These are phyloP conservation scores for Pyrrhoderma lamaoense DNA, from an alignment of 1,284 basidiomycete species.

Conservation along the genomic window DNA sequence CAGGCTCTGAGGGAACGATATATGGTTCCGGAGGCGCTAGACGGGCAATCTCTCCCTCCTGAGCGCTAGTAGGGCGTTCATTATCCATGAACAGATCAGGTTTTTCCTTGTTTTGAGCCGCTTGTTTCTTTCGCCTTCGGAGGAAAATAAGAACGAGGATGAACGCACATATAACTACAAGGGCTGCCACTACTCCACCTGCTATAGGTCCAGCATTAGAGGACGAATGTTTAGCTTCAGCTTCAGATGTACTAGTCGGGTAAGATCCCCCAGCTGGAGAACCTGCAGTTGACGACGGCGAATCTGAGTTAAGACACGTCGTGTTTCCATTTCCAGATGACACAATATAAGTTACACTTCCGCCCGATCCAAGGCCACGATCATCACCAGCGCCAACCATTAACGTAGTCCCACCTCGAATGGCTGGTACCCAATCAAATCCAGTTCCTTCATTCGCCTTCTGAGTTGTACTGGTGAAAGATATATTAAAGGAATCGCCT, in stretches of 20 bases:
- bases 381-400: slow-evolving; percentile 59
- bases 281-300: slow-evolving; percentile 70
- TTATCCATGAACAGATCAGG: slow-evolving; percentile 57
- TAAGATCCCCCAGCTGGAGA: slow-evolving; percentile 68
- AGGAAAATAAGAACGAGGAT: slow-evolving; percentile 44
- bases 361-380: slow-evolving; percentile 59
- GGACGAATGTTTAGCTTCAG: slow-evolving; percentile 21
- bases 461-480: slow-evolving; percentile 37
- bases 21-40: slow-evolving; percentile 38
- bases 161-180: slow-evolving; percentile 39
- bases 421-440: slow-evolving; percentile 59
- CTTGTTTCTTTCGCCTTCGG: slow-evolving; percentile 38
- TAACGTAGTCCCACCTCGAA: slow-evolving; percentile 57
- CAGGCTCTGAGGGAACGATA: slow-evolving; percentile 14
- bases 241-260: slow-evolving; percentile 41
- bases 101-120: slow-evolving; percentile 38
- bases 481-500: slow-evolving; percentile 63
- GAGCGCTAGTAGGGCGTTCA: slow-evolving; percentile 43
- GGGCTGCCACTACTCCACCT: slow-evolving; percentile 59
- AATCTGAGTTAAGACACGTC: slow-evolving; percentile 47
- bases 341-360: slow-evolving; percentile 52
- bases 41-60: slow-evolving; percentile 29
- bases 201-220: slow-evolving; percentile 58
- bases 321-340: slow-evolving; percentile 32
- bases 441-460: slow-evolving; percentile 43